Percentiles rank a stretch among this genome's conserved stretches.
Evolutionary conservation across 2,329 filamentous ascomycete species (phyloP).

Genomic region (Gliomastix tumulicola): DNA sequence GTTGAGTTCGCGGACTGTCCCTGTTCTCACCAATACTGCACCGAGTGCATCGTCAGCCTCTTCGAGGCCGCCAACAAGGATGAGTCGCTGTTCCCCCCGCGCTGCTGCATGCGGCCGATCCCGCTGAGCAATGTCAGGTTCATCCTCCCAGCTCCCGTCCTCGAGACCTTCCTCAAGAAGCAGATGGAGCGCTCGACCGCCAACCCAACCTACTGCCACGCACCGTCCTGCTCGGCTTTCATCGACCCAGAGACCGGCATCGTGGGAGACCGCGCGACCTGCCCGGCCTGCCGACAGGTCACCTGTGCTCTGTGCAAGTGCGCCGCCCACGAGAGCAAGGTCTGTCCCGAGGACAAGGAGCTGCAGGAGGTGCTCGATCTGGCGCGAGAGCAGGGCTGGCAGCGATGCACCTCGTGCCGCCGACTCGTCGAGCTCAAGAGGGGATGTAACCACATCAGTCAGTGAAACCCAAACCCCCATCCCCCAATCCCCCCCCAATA

Average conservation of each 20-base stretch:
- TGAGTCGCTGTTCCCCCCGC: constrained; percentile 46
- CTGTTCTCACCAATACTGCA: constrained; percentile 41
- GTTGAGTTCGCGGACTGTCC: neutral
- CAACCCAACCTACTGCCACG: constrained; percentile 44
- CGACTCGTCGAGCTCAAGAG: constrained; percentile 37
- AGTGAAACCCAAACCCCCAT: too few species aligned
- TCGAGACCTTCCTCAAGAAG: constrained; percentile 31
- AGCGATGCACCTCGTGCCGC: constrained; percentile 38
- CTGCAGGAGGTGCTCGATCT: constrained; percentile 29
- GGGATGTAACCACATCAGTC: constrained; percentile 54
- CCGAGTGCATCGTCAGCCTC: constrained; percentile 33
- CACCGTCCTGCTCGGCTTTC: neutral
- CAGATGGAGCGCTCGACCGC: constrained; percentile 38
- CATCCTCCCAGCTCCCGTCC: constrained; percentile 26
- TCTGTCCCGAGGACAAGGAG: constrained; percentile 37
- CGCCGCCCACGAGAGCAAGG: constrained; percentile 31
- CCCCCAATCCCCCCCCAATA: too few species aligned
- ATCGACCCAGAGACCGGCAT: constrained; percentile 14
- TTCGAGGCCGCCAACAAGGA: constrained; percentile 36
- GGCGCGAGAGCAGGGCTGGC: constrained; percentile 39
- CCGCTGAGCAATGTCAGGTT: constrained; percentile 19
- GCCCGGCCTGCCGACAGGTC: constrained; percentile 26
- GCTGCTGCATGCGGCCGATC: constrained; percentile 40
- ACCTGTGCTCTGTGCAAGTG: constrained; percentile 49
- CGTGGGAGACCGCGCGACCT: constrained; percentile 25